Base-by-base conservation (phyloP, 345 rosid genomes). In the Linum tenue region DNA sequence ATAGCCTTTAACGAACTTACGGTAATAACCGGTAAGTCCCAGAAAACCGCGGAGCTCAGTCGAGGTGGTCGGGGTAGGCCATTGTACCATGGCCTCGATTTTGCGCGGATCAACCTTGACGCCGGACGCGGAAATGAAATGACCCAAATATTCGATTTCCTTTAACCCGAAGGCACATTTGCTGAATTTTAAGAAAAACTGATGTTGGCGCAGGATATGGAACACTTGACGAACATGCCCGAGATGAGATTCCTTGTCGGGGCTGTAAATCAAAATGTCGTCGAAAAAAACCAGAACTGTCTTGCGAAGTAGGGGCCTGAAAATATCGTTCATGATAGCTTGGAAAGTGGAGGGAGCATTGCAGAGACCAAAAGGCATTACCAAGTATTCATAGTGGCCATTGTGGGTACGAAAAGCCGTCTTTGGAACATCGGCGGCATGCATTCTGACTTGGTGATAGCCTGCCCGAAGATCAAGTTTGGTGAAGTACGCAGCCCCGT, bases 311-410 rank as follows among this genome's bases (percentile, higher is more conserved):
- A 2, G 5, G 15, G n/a, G n/a, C n/a, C 22, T 48, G 3, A 42
- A 63, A 9, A 63, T 5, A 16, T 63, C 58, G 50, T 64, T 64
- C 59, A 64, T 64, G 15, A 64, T 5, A 12, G 40, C 1, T 41
- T 62, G 53, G n/a, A 62, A 62, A 15, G 53, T 62, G 10, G 65
- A 14, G 2, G 59, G 67, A 2, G 67, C 22, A 51, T 64, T 64
- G 17, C 39, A 44, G 31, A 63, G 66, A 3, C 55, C 66, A 43
- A 43, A 63, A 0, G 66, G 42, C 14, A 63, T 63, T 1, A 37
- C 58, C 2, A 64, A 4, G 37, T 44, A 64, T 22, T 48, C 40
- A 17, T 48, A 64, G 36, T 64, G 59, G 10, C 53, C 38, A 1
- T 50, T 9, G 38, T 64, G 59, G 4, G 3, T 64, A 7, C 39